Evolutionary conservation across 345 rosid genomes (phyloP).

Genomic region (Raphanus raphanistrum): DNA sequence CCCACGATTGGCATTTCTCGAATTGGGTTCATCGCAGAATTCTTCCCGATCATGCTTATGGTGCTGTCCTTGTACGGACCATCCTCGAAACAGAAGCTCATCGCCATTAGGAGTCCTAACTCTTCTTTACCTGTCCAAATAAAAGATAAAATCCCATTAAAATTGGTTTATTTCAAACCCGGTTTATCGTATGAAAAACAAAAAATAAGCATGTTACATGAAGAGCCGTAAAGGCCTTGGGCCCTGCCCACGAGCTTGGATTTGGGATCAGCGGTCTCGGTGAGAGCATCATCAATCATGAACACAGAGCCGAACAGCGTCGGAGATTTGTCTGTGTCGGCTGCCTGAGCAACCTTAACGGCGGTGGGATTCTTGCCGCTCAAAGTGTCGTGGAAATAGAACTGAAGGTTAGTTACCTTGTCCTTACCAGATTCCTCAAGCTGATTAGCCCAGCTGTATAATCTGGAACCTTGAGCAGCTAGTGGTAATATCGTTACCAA

Average conservation of each 20-base stretch:
- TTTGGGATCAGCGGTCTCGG: conserved; percentile 51
- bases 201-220: conserved; percentile 16
- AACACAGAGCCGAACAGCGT: conserved; percentile 50
- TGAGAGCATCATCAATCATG: conserved; percentile 62
- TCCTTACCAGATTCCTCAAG: conserved; percentile 34
- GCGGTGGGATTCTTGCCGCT: conserved; percentile 60
- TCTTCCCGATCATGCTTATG: conserved; percentile 53
- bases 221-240: conserved; percentile 59
- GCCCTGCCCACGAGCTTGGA: conserved; percentile 70
- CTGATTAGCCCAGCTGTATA: conserved; percentile 39
- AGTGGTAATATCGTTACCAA: conserved; percentile 27
- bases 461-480: conserved; percentile 29
- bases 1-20: conserved; percentile 31
- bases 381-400: conserved; percentile 68
- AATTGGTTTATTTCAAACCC: background rate
- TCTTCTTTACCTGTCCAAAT: conserved; percentile 42
- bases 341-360: conserved; percentile 49
- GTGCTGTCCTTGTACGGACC: conserved; percentile 70
- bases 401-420: conserved; percentile 56
- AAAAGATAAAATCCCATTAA: background rate
- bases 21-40: conserved; percentile 32
- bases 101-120: conserved; percentile 50
- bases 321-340: conserved; percentile 44
- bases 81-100: conserved; percentile 54
- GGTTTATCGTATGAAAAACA: background rate